A percentile compares a stretch with the other conserved stretches of the same genome.
Evolutionary conservation across 2,329 filamentous ascomycete genomes (phyloP).

Genomic region (Fusarium clavum): DNA sequence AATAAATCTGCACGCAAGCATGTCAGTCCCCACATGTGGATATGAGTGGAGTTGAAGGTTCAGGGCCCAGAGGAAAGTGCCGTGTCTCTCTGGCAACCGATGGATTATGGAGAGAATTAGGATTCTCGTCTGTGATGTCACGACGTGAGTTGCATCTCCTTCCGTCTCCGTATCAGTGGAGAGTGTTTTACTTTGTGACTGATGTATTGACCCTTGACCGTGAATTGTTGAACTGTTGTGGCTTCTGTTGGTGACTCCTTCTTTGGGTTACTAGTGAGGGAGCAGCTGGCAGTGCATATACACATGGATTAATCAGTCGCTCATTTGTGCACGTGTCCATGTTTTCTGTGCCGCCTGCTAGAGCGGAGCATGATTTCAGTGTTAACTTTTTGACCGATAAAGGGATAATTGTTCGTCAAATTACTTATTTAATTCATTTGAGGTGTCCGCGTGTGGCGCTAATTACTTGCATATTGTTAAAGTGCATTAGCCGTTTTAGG

Average conservation of each 20-base stretch:
- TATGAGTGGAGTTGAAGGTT: constrained; percentile 23
- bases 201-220: neutral
- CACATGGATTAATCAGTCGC: neutral
- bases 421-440: neutral
- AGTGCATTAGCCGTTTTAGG: constrained; percentile 21
- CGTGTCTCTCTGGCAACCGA: constrained; percentile 37
- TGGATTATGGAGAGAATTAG: neutral
- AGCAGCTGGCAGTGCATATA: neutral
- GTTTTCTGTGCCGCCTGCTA: neutral
- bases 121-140: constrained; percentile 5
- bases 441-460: constrained; percentile 3
- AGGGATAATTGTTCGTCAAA: neutral
- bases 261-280: neutral
- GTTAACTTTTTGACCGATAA: neutral
- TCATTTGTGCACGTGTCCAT: neutral
- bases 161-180: neutral
- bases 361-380: neutral
- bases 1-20: neutral
- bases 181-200: neutral
- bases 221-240: neutral
- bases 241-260: neutral
- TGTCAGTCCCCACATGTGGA: constrained; percentile 10
- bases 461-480: constrained; percentile 23
- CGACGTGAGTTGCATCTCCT: neutral
- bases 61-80: constrained; percentile 18